Evolutionary conservation across 306 rosid species (phyloP), one percentile per base, ranked within the genome.

Genomic region (Cicer judaicum): DNA sequence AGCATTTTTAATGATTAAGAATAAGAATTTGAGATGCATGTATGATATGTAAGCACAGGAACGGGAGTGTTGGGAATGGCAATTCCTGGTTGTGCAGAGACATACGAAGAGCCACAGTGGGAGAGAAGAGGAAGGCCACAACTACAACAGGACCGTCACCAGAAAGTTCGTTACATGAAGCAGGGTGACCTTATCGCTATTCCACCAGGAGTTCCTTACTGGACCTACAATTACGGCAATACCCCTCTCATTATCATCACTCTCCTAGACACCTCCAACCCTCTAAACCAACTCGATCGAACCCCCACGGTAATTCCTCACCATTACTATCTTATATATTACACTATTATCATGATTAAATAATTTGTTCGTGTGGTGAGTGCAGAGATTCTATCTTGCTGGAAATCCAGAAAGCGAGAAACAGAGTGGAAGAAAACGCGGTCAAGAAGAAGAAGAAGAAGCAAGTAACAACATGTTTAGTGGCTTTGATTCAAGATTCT

Each of bases 381-480:
- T 6, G 75, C 14, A 79, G 83, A 74, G 80, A 74, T 80, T 80
- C 34, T 80, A 80, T 42, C 70, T 74, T 40, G 84, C 77, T 60
- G 80, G 83, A 2, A 68, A 68, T 8, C 80, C 84, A 49, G 43
- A 68, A 49, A 21, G 36, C 13, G 74, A 65, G 54, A 78, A 40
- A 6, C 47, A 10, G 43, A 16, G 48, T 46, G 73, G 7, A 24
- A 36, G 40, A 29, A 43, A 19, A 4, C 34, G 6, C 6, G 46
- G 41, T 7, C 39, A 16, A 5, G 5, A 42, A 7, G 46, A 16
- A 5, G 5, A 42, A 7, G 14, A 61, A 5, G 36, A 36, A 40
- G 75, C 19, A n/a, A 57, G 8, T 7, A 42, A 52, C 4, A 80
- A 80, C 50, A 7, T 75, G 36, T 53, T 74, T n/a, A 69, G 84